phyloP scores from a whole-genome alignment of 306 rosid genomes.

The Cicer judaicum region DNA sequence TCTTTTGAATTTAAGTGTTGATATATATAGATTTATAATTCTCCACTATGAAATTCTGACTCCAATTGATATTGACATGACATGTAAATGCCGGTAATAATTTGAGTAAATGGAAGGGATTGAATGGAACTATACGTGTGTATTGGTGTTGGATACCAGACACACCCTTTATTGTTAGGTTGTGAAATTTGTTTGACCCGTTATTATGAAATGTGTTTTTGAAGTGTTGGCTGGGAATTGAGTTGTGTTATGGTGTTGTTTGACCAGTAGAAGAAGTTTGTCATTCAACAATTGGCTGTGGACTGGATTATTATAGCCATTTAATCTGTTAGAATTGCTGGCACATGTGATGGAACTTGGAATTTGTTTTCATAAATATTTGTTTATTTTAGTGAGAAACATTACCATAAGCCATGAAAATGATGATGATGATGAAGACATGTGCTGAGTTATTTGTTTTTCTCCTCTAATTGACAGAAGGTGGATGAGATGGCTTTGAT shows the following conservation, averaged over 20 bases:
- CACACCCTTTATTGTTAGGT: background rate
- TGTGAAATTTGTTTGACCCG: background rate
- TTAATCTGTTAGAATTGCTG: background rate
- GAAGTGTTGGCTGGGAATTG: background rate
- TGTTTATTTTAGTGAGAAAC: background rate
- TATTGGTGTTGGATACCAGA: background rate
- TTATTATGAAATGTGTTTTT: background rate
- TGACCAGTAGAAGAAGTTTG: slow-evolving; percentile 11
- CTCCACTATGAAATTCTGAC: background rate
- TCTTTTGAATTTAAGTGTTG: background rate
- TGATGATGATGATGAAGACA: slow-evolving; percentile 2
- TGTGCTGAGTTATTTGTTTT: slow-evolving; percentile 22
- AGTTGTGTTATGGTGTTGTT: background rate
- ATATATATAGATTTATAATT: background rate
- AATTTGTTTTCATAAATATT: slow-evolving; percentile 16
- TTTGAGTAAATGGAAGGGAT: background rate
- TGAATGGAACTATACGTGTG: background rate
- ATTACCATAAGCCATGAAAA: slow-evolving; percentile 11
- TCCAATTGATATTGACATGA: background rate
- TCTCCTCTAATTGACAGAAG: slow-evolving; percentile 7
- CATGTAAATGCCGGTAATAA: background rate
- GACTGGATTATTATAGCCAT: background rate
- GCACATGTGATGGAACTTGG: slow-evolving; percentile 4
- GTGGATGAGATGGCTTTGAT: slow-evolving; percentile 12
- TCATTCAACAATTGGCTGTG: background rate